Evolutionary conservation across 345 rosid genomes (phyloP).

Genomic region (Kandelia obovata): DNA sequence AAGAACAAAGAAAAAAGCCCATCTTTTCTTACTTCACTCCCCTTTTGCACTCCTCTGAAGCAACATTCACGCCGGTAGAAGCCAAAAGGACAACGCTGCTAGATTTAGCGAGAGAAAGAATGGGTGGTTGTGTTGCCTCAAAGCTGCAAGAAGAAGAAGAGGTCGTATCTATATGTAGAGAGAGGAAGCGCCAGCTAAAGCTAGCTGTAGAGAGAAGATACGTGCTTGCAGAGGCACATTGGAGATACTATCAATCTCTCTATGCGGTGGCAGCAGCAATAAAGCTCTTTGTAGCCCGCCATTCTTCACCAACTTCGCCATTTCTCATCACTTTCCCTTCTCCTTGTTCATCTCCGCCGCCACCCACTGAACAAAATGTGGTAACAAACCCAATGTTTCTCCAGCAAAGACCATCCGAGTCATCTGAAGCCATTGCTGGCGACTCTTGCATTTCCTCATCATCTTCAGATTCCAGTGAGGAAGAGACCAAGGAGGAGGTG

Average conservation of each 20-base stretch:
- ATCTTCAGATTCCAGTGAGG: constrained; percentile 33
- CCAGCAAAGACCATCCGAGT: constrained; percentile 44
- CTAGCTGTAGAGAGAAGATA: constrained; percentile 57
- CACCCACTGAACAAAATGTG: constrained; percentile 24
- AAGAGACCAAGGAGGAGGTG: constrained; percentile 26
- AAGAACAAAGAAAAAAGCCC: constrained; percentile 9
- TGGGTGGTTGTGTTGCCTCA: constrained; percentile 64
- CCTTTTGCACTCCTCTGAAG: constrained; percentile 16
- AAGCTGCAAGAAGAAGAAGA: constrained; percentile 62
- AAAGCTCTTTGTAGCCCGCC: constrained; percentile 70
- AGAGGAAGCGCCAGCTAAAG: constrained; percentile 56
- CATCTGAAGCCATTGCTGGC: constrained; percentile 43
- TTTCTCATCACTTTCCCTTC: constrained; percentile 58
- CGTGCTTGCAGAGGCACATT: constrained; percentile 62
- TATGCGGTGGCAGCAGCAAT: constrained; percentile 66
- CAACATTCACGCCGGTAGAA: constrained; percentile 20
- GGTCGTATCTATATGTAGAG: constrained; percentile 65
- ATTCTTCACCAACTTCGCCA: constrained; percentile 61
- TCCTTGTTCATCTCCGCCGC: constrained; percentile 31
- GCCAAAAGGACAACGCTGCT: constrained; percentile 10
- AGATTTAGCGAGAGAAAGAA: constrained; percentile 16
- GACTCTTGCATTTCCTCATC: constrained; percentile 41
- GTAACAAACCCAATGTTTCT: constrained; percentile 53
- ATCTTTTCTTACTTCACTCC: constrained; percentile 26
- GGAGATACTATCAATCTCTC: constrained; percentile 60